Base-by-base conservation (phyloP, 78 protist genomes). In the Mantamonas sphyraenae region DNA sequence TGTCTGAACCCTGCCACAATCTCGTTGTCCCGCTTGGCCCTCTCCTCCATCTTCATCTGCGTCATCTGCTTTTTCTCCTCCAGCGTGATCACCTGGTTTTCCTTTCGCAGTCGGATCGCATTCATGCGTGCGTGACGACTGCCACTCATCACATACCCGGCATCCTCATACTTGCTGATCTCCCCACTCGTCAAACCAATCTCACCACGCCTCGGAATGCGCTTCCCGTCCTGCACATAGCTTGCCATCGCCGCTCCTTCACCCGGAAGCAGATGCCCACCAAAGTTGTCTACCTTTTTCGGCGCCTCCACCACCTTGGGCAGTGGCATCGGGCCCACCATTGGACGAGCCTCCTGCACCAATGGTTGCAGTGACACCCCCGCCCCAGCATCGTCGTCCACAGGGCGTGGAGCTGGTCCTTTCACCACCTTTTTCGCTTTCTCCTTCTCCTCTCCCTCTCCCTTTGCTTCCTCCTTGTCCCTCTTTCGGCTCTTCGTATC, bases 171-270 rank as follows among this genome's bases (percentile, higher is more conserved):
- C 3, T 9, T 0, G n/a, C 7, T 34, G 61, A 93, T 93, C 71
- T 93, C 88, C 24, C 85, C 88, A 24, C 76, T 43, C 1, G 74
- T 56, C 37, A 93, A 30, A 26, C 97, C 97, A 17, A 93, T 84
- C 59, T 93, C 97, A 57, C 97, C 97, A 57, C 97, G 86, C 20
- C 97, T 73, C 50, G 97, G 97, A 20, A 93, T 93, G 47, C 97
- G 93, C 88, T 75, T 77, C 68, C 83, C 85, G 3, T 77, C 60
- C 65, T 83, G 51, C 3, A 93, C 92, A 67, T 66, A 93, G 31
- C 51, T 39, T 8, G 93, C 90, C 57, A 79, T 78, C 24, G 92
- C 94, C 0, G 69, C 83, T n/a, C 88, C 97, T 56, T 92, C 97
- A 43, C 97, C 95, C 2, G 91, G 86, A 74, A 87, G 57, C 78